Conservation (phyloP, 139 green algal species). For the Ettlia oleoabundans region DNA sequence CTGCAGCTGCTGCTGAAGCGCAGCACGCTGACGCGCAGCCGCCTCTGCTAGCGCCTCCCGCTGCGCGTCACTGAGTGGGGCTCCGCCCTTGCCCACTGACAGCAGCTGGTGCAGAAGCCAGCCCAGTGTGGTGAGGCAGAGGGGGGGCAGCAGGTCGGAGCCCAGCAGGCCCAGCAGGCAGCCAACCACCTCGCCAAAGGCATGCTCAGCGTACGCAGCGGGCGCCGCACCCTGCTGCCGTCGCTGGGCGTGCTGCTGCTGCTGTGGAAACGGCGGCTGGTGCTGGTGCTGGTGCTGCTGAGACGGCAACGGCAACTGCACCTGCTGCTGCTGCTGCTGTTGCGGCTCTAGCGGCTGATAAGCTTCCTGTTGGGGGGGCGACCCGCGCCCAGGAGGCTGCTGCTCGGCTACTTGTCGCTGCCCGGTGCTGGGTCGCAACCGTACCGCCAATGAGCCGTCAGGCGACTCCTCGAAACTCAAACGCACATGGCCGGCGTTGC, state of each 20-base stretch:
- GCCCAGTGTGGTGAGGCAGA: conserved; percentile 52
- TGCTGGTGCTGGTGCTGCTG: conserved; percentile 1
- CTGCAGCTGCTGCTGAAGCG: conserved; percentile 52
- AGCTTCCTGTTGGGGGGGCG: background rate
- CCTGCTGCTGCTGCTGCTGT: background rate
- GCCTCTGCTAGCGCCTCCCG: conserved; percentile 40
- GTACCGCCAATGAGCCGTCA: background rate
- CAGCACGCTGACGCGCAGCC: conserved; percentile 22
- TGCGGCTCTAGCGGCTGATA: background rate
- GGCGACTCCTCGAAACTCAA: background rate
- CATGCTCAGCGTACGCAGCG: background rate
- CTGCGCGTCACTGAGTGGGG: conserved; percentile 7
- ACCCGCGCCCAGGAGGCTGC: background rate
- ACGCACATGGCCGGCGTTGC: background rate
- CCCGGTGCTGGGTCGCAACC: background rate
- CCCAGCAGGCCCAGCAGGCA: conserved; percentile 58
- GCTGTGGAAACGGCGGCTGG: background rate
- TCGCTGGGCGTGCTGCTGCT: background rate
- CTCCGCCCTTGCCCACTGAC: conserved; percentile 15
- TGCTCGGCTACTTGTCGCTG: background rate
- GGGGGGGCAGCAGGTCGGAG: conserved; percentile 55
- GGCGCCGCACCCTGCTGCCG: background rate
- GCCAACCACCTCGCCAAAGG: conserved; percentile 47
- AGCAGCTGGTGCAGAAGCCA: conserved; percentile 70
- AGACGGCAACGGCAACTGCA: background rate